These are phyloP conservation scores for Trichophyton rubrum DNA, from an alignment of 2,329 filamentous ascomycete species.

Conservation along the genomic window DNA sequence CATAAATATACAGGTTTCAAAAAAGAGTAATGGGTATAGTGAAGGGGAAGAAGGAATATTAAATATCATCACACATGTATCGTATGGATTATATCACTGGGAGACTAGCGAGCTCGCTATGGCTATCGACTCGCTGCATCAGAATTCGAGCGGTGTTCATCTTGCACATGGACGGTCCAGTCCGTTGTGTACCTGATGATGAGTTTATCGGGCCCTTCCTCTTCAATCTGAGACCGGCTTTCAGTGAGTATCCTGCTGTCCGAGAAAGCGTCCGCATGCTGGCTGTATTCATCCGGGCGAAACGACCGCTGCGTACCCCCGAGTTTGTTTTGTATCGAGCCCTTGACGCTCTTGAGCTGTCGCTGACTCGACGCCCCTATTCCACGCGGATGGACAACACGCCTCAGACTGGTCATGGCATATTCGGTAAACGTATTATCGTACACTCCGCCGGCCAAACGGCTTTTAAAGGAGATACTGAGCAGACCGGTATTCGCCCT, in stretches of 20 bases:
- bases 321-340: background rate
- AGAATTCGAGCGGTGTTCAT: background rate
- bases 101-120: too few relatives aligned
- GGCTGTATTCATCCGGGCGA: background rate
- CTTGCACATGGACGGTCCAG: conserved; percentile 8
- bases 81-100: background rate
- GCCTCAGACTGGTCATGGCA: background rate
- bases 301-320: background rate
- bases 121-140: background rate
- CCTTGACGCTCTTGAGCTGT: background rate
- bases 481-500: background rate
- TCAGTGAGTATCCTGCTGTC: background rate
- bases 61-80: background rate
- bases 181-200: conserved; percentile 12
- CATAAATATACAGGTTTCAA: background rate
- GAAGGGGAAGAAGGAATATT: background rate
- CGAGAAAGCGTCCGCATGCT: background rate
- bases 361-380: background rate
- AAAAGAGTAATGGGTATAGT: background rate
- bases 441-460: background rate
- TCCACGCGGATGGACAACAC: background rate
- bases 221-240: background rate
- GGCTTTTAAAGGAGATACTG: background rate
- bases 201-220: conserved; percentile 8
- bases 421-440: background rate